These are phyloP conservation scores for Penicillium antarcticum DNA, from an alignment of 495 filamentous ascomycete species.

Conservation along the genomic window DNA sequence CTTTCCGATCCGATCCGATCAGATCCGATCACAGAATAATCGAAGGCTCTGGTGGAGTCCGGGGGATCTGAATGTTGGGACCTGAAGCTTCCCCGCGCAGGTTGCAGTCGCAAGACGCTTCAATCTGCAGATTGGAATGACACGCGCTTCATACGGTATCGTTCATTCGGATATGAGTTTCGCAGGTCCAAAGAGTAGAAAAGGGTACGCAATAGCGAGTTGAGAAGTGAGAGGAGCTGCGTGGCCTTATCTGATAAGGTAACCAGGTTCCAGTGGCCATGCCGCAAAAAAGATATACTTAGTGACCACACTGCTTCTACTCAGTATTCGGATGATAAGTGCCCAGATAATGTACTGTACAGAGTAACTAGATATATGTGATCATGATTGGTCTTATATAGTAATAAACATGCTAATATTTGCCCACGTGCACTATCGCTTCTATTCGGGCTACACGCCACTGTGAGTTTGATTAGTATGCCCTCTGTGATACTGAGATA, in stretches of 20 bases:
- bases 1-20: not conserved
- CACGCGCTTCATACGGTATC: too few species aligned
- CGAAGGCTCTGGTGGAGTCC: not conserved
- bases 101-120: slow-evolving; percentile 3
- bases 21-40: not conserved
- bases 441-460: too few species aligned
- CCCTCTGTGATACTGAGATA: too few species aligned
- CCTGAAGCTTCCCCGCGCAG: not conserved
- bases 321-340: too few species aligned
- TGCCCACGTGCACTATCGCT: too few species aligned
- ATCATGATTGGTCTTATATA: too few species aligned
- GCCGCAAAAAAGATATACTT: too few species aligned
- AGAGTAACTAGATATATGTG: too few species aligned
- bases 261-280: not conserved
- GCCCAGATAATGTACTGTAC: too few species aligned
- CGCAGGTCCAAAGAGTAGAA: too few species aligned
- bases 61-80: not conserved
- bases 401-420: too few species aligned
- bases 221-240: slow-evolving; percentile 14
- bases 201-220: not conserved
- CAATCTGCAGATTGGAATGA: not conserved
- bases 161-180: not conserved
- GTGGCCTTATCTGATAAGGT: slow-evolving; percentile 32
- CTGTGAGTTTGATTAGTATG: too few species aligned
- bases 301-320: not conserved